Evolutionary conservation across 129 eudicot species (phyloP).

Genomic region (Ambrosia artemisiifolia): DNA sequence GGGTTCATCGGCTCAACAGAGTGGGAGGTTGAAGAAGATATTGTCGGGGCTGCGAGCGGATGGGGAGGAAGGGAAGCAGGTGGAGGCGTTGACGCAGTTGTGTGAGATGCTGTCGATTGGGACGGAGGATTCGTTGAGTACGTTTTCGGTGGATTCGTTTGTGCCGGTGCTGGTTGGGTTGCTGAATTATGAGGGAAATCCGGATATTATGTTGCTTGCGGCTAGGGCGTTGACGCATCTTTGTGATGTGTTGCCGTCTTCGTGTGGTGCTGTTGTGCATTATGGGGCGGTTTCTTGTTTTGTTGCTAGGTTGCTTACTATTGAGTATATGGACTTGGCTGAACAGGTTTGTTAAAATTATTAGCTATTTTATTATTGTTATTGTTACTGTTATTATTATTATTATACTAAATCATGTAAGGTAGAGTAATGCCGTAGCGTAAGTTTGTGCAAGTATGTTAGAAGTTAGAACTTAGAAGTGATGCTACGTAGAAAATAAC

Average conservation of each 20-base stretch:
- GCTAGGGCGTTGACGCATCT: slow-evolving; percentile 96
- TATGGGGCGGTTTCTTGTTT: slow-evolving; percentile 92
- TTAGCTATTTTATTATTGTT: not conserved
- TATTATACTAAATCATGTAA: not conserved
- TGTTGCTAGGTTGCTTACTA: slow-evolving; percentile 84
- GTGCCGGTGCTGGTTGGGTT: slow-evolving; percentile 93
- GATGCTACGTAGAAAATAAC: not conserved
- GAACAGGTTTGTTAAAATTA: slow-evolving; percentile 68
- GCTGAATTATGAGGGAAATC: slow-evolving; percentile 86
- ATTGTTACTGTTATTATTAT: not conserved
- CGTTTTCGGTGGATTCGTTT: slow-evolving; percentile 91
- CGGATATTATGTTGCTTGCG: slow-evolving; percentile 93
- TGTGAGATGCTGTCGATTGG: slow-evolving; percentile 95
- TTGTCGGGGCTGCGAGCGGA: slow-evolving; percentile 83
- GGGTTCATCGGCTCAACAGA: slow-evolving; percentile 89
- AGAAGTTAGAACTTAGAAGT: not conserved
- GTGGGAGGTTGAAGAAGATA: slow-evolving; percentile 86
- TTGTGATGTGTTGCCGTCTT: slow-evolving; percentile 88
- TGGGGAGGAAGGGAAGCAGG: slow-evolving; percentile 96
- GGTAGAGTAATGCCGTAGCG: too few relatives aligned
- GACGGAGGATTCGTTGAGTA: slow-evolving; percentile 88
- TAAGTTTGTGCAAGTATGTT: not conserved
- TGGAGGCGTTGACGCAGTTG: slow-evolving; percentile 85
- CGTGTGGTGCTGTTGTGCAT: slow-evolving; percentile 97
- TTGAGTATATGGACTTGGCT: slow-evolving; percentile 99